Conservation (phyloP, 164 flowering plant species). For the Chimonanthus salicifolius region DNA sequence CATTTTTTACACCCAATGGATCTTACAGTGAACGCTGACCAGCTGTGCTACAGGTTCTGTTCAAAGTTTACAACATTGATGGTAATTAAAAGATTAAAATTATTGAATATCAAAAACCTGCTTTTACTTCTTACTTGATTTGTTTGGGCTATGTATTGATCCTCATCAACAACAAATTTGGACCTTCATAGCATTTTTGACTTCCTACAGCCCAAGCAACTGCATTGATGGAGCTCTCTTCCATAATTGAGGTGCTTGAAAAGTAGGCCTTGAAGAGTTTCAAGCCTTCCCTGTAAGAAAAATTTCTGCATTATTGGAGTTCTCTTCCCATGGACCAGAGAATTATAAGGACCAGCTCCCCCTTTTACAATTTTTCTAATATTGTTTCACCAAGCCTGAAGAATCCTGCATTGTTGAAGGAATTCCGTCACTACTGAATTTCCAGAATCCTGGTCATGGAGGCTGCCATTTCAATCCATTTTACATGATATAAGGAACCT, state of each 20-base stretch:
- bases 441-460: background rate
- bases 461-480: background rate
- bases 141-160: no score
- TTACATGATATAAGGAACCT: background rate
- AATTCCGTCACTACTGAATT: background rate
- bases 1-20: no score
- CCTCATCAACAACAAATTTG: background rate
- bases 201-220: no score
- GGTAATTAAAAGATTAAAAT: no score
- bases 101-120: no score
- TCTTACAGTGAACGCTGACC: no score
- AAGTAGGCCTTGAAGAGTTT: background rate
- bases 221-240: background rate
- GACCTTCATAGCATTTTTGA: background rate
- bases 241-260: background rate
- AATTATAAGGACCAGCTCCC: background rate
- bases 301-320: background rate
- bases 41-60: no score
- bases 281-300: background rate
- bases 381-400: background rate
- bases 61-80: no score
- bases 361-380: background rate
- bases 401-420: background rate
- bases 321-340: background rate
- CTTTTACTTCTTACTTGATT: no score